Evolutionary conservation across 2,329 filamentous ascomycete species (phyloP), one percentile per base, ranked within the genome.

Genomic region (Penicillium sp.): DNA sequence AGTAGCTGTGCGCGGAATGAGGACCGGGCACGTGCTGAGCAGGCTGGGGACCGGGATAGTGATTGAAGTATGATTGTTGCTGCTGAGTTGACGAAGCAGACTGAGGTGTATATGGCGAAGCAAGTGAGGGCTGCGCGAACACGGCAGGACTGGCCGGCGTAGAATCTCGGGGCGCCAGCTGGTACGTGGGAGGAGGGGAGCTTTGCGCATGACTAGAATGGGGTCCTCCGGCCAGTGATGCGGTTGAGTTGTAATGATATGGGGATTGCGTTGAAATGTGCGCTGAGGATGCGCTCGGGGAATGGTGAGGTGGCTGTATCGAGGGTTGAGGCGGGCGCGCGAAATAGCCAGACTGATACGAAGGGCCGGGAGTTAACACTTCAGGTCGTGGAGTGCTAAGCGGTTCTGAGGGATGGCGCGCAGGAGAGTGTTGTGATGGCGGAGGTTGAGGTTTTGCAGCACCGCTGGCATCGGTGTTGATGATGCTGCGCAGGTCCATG

Each of bases 401-500:
- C n/a, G 62, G 57, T 57, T 71, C 70, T 35, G 65, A 64, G 23
- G 60, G 60, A 57, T 71, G 61, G 64, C 65, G 67, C 58, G 62
- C 65, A 47, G 65, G 63, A 35, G 65, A 64, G 38, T 61, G 63
- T 28, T 58, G 65, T 47, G 63, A 52, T 47, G 59, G 60, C 14
- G 68, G 61, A 43, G 68, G 62, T 57, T 63, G 63, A 57, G 63
- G 61, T 57, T 66, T 68, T 56, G 71, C 62, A 54, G 66, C 66
- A 60, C 65, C 67, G 49, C 66, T 67, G 59, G 66, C 67, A 64
- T 77, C 74, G 61, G 55, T 75, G 66, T 80, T 80, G 72, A 81
- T 78, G 64, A 81, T 80, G 55, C 76, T 78, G 67, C 77, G 75
- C 66, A 81, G 73, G 70, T 81, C 79, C 79, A 81, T 81, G 65